These are phyloP conservation scores for Lachnellula occidentalis DNA, from an alignment of 2,329 filamentous ascomycete species.

Conservation along the genomic window DNA sequence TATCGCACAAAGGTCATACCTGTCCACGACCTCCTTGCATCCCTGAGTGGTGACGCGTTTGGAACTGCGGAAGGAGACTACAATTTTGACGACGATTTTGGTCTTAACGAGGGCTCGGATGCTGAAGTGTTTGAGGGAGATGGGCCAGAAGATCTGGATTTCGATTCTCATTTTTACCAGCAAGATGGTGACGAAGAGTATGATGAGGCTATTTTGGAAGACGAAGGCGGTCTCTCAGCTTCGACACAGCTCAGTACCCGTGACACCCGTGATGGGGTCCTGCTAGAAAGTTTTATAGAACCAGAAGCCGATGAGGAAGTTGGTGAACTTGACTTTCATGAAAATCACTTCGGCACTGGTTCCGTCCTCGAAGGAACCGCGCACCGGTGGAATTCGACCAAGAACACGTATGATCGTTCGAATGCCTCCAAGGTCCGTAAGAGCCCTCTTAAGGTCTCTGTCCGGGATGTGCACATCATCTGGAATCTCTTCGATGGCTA, in stretches of 20 bases:
- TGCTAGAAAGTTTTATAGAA: constrained; percentile 39
- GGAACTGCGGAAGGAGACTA: constrained; percentile 55
- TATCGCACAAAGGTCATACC: constrained; percentile 85
- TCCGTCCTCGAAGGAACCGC: constrained; percentile 59
- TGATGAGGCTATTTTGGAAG: constrained; percentile 33
- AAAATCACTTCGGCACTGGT: constrained; percentile 68
- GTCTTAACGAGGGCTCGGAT: constrained; percentile 42
- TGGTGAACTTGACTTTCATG: constrained; percentile 62
- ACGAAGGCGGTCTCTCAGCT: constrained; percentile 17
- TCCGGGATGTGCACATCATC: constrained; percentile 86
- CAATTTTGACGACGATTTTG: constrained; percentile 60
- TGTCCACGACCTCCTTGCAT: constrained; percentile 81
- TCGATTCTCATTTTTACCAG: constrained; percentile 45
- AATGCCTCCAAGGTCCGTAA: constrained; percentile 55
- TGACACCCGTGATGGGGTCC: constrained; percentile 42
- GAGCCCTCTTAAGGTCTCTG: constrained; percentile 69
- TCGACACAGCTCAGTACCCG: constrained; percentile 27
- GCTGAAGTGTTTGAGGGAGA: constrained; percentile 38
- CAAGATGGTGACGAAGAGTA: constrained; percentile 29
- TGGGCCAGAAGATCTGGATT: constrained; percentile 35
- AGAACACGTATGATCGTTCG: constrained; percentile 66
- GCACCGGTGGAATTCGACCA: constrained; percentile 73
- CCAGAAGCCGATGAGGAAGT: constrained; percentile 43
- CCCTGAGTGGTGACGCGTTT: constrained; percentile 83
- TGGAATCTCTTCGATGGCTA: constrained; percentile 99